phyloP scores from a whole-genome alignment of 208 protist genomes.

The Crithidia bombi region DNA sequence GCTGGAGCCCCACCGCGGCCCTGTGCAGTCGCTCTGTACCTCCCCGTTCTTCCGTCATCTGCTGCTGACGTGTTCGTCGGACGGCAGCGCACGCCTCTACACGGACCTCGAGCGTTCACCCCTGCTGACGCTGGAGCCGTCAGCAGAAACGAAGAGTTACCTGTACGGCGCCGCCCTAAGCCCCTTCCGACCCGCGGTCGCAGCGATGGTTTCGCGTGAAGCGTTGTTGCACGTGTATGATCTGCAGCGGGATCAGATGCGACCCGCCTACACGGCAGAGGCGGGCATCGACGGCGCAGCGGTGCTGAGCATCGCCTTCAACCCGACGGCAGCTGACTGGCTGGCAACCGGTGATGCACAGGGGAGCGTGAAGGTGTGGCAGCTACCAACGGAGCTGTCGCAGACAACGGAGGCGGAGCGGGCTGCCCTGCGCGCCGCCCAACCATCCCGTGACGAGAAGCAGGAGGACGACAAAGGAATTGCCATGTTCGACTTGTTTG shows the following conservation, averaged over 20 bases:
- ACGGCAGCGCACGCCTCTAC: conserved; percentile 86
- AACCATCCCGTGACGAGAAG: conserved; percentile 30
- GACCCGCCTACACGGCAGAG: conserved; percentile 62
- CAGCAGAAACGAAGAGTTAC: conserved; percentile 81
- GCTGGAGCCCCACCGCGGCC: conserved; percentile 73
- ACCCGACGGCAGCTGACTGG: conserved; percentile 58
- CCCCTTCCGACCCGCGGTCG: conserved; percentile 81
- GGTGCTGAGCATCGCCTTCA: conserved; percentile 75
- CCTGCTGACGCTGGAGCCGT: conserved; percentile 81
- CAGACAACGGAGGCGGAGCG: conserved; percentile 83
- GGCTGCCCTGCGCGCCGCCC: conserved; percentile 53
- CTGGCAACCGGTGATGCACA: conserved; percentile 81
- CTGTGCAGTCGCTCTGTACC: conserved; percentile 72
- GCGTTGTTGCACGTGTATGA: conserved; percentile 88
- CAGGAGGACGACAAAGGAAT: conserved; percentile 18
- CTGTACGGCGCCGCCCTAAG: conserved; percentile 84
- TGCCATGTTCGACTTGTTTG: conserved; percentile 59
- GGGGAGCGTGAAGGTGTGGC: conserved; percentile 76
- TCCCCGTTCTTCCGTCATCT: conserved; percentile 91
- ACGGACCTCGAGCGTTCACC: conserved; percentile 72
- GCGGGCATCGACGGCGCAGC: conserved; percentile 67
- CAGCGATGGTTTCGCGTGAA: conserved; percentile 82
- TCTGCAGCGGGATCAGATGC: conserved; percentile 64
- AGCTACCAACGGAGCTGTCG: conserved; percentile 64
- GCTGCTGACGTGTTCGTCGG: conserved; percentile 84